These are phyloP conservation scores for Melaleuca quinquenervia DNA, from an alignment of 345 rosid species.

Conservation along the genomic window DNA sequence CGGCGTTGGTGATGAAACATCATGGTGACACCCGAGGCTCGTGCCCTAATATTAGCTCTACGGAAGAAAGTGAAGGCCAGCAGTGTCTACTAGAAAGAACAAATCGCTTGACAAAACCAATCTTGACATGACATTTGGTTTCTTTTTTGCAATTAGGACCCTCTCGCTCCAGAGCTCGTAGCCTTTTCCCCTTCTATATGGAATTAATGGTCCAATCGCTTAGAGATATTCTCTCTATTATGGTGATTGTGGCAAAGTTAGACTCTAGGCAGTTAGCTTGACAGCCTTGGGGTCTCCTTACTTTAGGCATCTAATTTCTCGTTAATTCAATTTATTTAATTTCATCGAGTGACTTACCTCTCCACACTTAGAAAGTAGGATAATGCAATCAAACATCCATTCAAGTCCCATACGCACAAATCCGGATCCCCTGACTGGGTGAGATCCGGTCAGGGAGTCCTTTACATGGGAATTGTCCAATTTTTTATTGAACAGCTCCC, in stretches of 20 bases:
- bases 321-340: no score
- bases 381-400: no score
- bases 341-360: no score
- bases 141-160: not conserved
- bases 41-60: not conserved
- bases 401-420: no score
- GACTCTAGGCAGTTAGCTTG: no score
- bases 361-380: no score
- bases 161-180: not conserved
- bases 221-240: not conserved
- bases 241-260: not conserved
- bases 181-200: not conserved
- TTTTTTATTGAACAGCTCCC: no score
- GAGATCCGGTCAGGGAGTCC: no score
- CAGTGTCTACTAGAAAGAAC: not conserved
- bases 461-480: no score
- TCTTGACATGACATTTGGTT: not conserved
- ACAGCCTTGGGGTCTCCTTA: no score
- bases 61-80: not conserved
- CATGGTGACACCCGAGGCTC: not conserved
- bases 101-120: not conserved
- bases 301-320: no score
- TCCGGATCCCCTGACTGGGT: no score
- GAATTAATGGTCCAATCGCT: not conserved
- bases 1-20: slow-evolving; percentile 3